Percentiles rank a stretch among this genome's conserved stretches.
These are phyloP conservation scores for Rhododendron simsii DNA, from an alignment of 148 eudicot species.

Conservation along the genomic window DNA sequence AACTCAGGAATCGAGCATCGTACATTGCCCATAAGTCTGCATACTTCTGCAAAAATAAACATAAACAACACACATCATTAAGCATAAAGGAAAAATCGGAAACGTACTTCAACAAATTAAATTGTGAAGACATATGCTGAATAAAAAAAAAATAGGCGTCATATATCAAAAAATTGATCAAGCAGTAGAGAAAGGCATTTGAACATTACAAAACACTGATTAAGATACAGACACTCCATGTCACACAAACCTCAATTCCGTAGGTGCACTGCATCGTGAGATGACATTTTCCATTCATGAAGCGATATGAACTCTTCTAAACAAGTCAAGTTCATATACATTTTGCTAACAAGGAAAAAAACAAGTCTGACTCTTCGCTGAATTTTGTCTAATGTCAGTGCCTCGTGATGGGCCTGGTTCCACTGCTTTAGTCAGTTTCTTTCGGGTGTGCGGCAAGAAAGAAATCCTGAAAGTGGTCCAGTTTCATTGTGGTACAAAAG, in stretches of 20 bases:
- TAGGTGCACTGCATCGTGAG: not conserved
- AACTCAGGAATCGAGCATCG: constrained; percentile 90
- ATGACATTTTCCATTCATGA: not conserved
- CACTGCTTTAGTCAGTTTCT: not conserved
- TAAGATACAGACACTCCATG: not conserved
- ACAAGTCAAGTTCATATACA: not conserved
- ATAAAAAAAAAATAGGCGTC: not conserved
- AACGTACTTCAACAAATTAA: not conserved
- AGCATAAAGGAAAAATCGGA: not conserved
- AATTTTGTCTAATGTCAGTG: not conserved
- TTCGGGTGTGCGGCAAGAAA: not conserved
- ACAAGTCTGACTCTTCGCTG: not conserved
- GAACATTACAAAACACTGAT: not conserved
- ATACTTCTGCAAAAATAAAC: constrained; percentile 51
- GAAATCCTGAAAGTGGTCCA: not conserved
- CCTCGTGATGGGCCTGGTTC: not conserved
- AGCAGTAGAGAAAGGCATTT: not conserved
- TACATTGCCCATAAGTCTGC: constrained; percentile 69
- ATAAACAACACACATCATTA: not conserved
- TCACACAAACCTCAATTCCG: not conserved
- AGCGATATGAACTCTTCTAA: not conserved
- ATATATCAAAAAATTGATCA: not conserved
- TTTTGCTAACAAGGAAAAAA: not conserved
- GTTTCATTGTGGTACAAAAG: not conserved
- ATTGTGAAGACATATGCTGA: not conserved